Conservation (phyloP, 192 early-diverging fungal genomes). For the Allomyces javanicus region DNA sequence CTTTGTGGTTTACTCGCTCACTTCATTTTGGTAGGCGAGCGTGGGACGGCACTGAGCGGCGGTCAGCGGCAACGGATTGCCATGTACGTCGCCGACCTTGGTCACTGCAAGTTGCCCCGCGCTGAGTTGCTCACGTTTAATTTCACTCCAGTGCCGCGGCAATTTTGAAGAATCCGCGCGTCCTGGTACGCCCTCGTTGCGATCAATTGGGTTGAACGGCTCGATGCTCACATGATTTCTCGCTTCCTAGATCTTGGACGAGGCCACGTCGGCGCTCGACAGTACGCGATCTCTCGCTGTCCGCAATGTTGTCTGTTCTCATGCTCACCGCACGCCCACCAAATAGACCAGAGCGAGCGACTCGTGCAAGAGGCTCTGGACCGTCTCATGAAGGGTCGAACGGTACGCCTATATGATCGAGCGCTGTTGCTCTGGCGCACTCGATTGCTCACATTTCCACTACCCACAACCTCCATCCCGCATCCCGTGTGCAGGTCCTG, state of each 20-base stretch:
- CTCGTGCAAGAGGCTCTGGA: slow-evolving; percentile 7
- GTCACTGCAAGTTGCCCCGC: too few relatives aligned
- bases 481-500: slow-evolving; percentile 14
- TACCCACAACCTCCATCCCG: too few relatives aligned
- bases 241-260: not conserved
- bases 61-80: slow-evolving; percentile 42
- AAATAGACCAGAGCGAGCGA: slow-evolving; percentile 4
- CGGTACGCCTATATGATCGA: not conserved
- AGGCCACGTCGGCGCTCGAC: not conserved
- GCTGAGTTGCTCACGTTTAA: too few relatives aligned
- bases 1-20: not conserved
- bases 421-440: too few relatives aligned
- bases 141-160: slow-evolving; percentile 16
- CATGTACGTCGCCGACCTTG: slow-evolving; percentile 6
- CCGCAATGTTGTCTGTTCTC: not conserved
- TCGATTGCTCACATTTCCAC: too few relatives aligned
- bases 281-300: not conserved
- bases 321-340: not conserved
- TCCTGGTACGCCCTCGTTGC: slow-evolving; percentile 10
- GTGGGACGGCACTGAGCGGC: slow-evolving; percentile 32
- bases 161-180: slow-evolving; percentile 30
- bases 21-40: slow-evolving; percentile 13
- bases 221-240: not conserved
- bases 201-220: too few relatives aligned
- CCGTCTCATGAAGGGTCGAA: slow-evolving; percentile 5